Base-by-base conservation (phyloP, 208 protist genomes). In the Naegleria fowleri region DNA sequence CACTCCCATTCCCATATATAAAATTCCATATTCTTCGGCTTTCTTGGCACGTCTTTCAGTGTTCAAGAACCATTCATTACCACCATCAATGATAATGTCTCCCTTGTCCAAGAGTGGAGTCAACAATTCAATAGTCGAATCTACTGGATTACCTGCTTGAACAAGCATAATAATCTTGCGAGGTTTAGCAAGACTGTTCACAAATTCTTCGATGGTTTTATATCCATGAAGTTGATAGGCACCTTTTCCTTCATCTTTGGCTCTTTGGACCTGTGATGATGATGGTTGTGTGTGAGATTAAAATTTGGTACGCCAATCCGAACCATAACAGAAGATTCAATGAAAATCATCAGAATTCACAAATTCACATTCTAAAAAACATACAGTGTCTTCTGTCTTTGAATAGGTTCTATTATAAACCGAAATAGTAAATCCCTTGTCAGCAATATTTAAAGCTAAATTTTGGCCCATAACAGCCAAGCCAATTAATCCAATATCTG, bases 401-500 rank as follows among this genome's bases (percentile, higher is more conserved):
- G 92, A 43, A 88, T 93, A 93, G 13, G 97, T 97, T 92, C 98
- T 96, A 93, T 99, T 99, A 93, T 96, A 98, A 25, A 98, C 95
- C 16, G 97, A 95, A 19, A 98, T 96, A 5, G 95, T 92, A 91
- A 99, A 99, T 55, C 97, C 98, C 90, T 98, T 96, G 91, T 98
- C 96, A 36, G 97, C 97, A 93, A 99, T 98, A 95, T 99, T 99
- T 48, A 99, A 95, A 19, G 98, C 98, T 41, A 99, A 93, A 94
- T 99, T 99, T 92, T 98, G 95, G 91, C 99, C 99, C 99, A 99
- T 99, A 36, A 99, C 98, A 90, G 96, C 98, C 15, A 99, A 95
- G 83, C 99, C 99, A 76, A 99, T 95, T 79, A 99, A 95, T 88
- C 97, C 98, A 90, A 99, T 96, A 92, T 98, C 96, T 76, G 43